Evolutionary conservation across 108 stramenopile species (phyloP), one percentile per base, ranked within the genome.

Genomic region (Schizochytrium sp.): DNA sequence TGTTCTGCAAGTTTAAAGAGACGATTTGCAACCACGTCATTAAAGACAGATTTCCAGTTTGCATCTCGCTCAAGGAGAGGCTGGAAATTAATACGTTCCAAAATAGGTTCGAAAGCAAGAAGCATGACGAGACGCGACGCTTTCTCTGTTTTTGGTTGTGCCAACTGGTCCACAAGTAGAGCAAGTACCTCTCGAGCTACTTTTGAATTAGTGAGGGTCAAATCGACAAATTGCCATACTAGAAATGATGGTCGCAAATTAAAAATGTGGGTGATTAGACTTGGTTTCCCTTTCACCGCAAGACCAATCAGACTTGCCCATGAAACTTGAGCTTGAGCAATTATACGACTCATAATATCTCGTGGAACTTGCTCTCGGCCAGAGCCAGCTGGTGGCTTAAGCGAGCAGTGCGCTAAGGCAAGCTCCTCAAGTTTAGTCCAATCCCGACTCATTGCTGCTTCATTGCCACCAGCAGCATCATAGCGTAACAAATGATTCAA

Each of bases 131-230:
- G 53, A 10, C 76, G 76, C 47, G 76, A 49, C 10, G 76, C 47
- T 28, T 83, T 83, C 50, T 83, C 76, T 53, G 15, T 8, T 3
- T 83, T 83, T 5, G 76, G 50, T 53, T 83, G 76, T 1, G 50
- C 76, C 7, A 83, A 53, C 47, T 83, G 47, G 1, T 83, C 76
- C 28, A 53, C 10, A 5, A 83, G 76, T 53, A 83, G 28, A 53
- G 47, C 53, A n/a, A 83, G 76, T 13, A 83, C 47, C 28, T 83
- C 76, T 17, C 76, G 76, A 5, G 76, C 28, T 53, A 83, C 76
- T 13, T 50, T 2, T 12, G 76, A 47, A 38, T 55, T 55, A 13
- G 76, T 12, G 76, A 55, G 53, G 40, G 50, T n/a, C 5, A 83
- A 53, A 28, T 83, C 53, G 10, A 83, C 47, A 28, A 55, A 55